A percentile compares a stretch with the other conserved stretches of the same genome.
Evolutionary conservation across 352 stramenopile genomes (phyloP).

Genomic region (Pythium angustatum): DNA sequence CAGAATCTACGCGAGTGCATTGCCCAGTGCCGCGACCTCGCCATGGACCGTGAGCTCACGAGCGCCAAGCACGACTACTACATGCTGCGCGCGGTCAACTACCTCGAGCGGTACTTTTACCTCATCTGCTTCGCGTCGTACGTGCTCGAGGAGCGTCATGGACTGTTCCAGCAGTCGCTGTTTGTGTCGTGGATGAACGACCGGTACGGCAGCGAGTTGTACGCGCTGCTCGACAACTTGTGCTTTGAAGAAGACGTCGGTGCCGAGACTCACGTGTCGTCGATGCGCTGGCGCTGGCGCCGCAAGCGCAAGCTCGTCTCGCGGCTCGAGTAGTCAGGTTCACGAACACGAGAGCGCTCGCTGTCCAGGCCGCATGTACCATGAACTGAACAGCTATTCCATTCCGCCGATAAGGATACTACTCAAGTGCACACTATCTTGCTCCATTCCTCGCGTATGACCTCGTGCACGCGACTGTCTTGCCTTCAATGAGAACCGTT

Average conservation of each 20-base stretch:
- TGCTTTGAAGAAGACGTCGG: slow-evolving; percentile 84
- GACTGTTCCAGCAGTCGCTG: slow-evolving; percentile 53
- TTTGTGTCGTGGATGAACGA: slow-evolving; percentile 88
- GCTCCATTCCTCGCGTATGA: too few species aligned
- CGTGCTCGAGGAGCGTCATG: slow-evolving; percentile 61
- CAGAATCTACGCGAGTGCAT: slow-evolving; percentile 88
- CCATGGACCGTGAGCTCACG: slow-evolving; percentile 67
- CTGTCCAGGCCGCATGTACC: too few species aligned
- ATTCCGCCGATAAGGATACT: too few species aligned
- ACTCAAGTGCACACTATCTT: too few species aligned
- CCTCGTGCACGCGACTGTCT: too few species aligned
- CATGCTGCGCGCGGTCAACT: slow-evolving; percentile 87
- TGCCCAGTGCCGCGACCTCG: slow-evolving; percentile 72
- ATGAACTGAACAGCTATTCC: too few species aligned
- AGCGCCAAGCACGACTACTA: slow-evolving; percentile 75
- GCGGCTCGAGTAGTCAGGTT: slow-evolving; percentile 60
- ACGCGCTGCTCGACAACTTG: slow-evolving; percentile 85
- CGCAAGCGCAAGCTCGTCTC: slow-evolving; percentile 85
- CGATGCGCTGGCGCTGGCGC: slow-evolving; percentile 88
- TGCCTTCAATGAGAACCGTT: too few species aligned
- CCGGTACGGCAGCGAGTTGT: slow-evolving; percentile 79
- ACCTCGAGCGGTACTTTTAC: slow-evolving; percentile 90
- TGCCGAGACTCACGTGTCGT: slow-evolving; percentile 75
- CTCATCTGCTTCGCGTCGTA: slow-evolving; percentile 89
- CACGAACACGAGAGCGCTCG: too few species aligned